Conservation (phyloP, 192 early-diverging fungal species). For the Coemansia sp. region DNA sequence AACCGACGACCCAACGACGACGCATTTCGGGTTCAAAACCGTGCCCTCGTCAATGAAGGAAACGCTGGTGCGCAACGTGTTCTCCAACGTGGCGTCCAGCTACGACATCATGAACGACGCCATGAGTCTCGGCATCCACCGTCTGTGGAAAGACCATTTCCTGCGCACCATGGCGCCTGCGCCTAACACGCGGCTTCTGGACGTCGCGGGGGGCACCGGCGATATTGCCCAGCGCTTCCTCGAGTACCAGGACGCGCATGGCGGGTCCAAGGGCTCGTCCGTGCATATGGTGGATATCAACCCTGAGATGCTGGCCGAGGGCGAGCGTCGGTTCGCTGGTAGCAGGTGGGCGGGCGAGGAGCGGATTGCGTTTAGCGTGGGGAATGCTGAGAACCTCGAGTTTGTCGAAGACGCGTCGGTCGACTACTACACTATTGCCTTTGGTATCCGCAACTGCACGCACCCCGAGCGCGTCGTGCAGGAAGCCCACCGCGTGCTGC, state of each 20-base stretch:
- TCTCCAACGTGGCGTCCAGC: conserved; percentile 89
- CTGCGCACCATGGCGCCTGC: conserved; percentile 79
- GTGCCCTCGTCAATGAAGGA: conserved; percentile 87
- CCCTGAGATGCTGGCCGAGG: conserved; percentile 91
- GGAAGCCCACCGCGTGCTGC: conserved; percentile 92
- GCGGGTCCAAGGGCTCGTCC: conserved; percentile 25
- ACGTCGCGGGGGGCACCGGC: conserved; percentile 98
- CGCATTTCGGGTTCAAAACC: conserved; percentile 94
- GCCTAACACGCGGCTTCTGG: conserved; percentile 79
- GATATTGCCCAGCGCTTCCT: conserved; percentile 97
- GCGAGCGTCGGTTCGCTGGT: conserved; percentile 67
- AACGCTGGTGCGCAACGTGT: conserved; percentile 82
- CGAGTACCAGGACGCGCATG: conserved; percentile 69
- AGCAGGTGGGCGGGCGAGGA: conserved; percentile 43
- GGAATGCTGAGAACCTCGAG: conserved; percentile 86
- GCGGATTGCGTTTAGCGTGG: conserved; percentile 73
- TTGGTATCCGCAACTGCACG: conserved; percentile 98
- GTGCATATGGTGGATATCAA: conserved; percentile 97
- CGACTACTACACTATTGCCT: conserved; percentile 96
- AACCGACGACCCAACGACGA: conserved; percentile 29
- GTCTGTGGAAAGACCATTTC: conserved; percentile 96
- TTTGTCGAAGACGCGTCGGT: conserved; percentile 71
- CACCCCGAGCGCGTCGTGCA: conserved; percentile 81
- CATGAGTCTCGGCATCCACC: conserved; percentile 91
- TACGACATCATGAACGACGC: conserved; percentile 99